A percentile compares a stretch with the other conserved stretches of the same genome.
Conservation (phyloP, 495 filamentous ascomycete genomes). For the Podospora bellae-mahoneyi region DNA sequence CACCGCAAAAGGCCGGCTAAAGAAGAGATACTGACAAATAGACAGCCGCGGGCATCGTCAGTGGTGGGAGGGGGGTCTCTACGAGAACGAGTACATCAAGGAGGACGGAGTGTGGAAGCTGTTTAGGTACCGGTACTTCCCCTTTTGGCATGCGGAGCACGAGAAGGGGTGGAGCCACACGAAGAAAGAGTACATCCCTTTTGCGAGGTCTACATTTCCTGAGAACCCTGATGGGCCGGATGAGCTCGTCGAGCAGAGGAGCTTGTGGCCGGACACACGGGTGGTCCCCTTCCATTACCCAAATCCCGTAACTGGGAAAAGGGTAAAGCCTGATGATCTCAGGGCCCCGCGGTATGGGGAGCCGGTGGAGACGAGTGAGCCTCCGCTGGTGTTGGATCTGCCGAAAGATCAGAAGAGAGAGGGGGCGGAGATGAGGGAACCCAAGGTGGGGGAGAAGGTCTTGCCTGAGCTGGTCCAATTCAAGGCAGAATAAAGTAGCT, state of each 20-base stretch:
- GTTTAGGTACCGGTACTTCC: constrained; percentile 54
- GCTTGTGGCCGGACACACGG: constrained; percentile 54
- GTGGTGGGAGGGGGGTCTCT: constrained; percentile 57
- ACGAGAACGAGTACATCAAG: constrained; percentile 60
- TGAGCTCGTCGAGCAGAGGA: constrained; percentile 51
- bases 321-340: constrained; percentile 43
- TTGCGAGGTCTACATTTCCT: constrained; percentile 40
- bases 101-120: constrained; percentile 55
- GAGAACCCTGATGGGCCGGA: constrained; percentile 51
- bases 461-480: constrained; percentile 42
- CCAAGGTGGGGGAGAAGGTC: constrained; percentile 38
- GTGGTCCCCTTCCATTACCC: constrained; percentile 56
- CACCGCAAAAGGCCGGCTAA: too few species aligned
- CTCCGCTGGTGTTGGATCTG: constrained; percentile 43
- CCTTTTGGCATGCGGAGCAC: constrained; percentile 55
- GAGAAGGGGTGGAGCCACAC: constrained; percentile 53
- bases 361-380: constrained; percentile 36
- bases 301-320: constrained; percentile 51
- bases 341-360: constrained; percentile 46
- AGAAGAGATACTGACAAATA: too few species aligned
- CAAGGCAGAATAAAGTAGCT: constrained; percentile 5
- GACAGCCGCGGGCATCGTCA: constrained; percentile 42
- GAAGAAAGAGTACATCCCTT: constrained; percentile 51
- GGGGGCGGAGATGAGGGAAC: constrained; percentile 29
- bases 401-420: constrained; percentile 39